These are phyloP conservation scores for Paecilomyces niveus DNA, from an alignment of 2,329 filamentous ascomycete genomes.

Conservation along the genomic window DNA sequence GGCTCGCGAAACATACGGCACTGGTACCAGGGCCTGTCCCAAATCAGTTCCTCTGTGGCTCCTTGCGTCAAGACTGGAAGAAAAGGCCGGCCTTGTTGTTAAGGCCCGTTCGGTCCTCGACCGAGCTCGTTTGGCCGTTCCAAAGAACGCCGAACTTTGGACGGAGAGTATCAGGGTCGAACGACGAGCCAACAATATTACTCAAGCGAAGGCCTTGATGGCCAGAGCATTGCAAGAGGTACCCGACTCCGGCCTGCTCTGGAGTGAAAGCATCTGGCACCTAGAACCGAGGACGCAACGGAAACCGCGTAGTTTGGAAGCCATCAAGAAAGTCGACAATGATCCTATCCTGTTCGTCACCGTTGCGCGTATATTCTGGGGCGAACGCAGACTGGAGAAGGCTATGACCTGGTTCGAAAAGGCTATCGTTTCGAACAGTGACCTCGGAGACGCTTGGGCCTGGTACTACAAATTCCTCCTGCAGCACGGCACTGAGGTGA, in stretches of 20 bases:
- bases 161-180: slow-evolving; percentile 92
- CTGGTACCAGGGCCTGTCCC: slow-evolving; percentile 80
- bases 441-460: slow-evolving; percentile 89
- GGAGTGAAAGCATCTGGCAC: slow-evolving; percentile 93
- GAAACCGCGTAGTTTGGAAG: slow-evolving; percentile 83
- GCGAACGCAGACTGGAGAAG: slow-evolving; percentile 83
- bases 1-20: slow-evolving; percentile 81
- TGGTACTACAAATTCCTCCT: slow-evolving; percentile 94
- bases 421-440: slow-evolving; percentile 78
- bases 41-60: slow-evolving; percentile 84
- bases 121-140: slow-evolving; percentile 77
- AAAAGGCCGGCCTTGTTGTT: slow-evolving; percentile 72
- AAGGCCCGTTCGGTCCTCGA: slow-evolving; percentile 94
- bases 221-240: slow-evolving; percentile 87
- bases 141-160: slow-evolving; percentile 79
- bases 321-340: slow-evolving; percentile 94
- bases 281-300: slow-evolving; percentile 86
- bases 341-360: slow-evolving; percentile 84
- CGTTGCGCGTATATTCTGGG: slow-evolving; percentile 93
- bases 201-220: slow-evolving; percentile 87
- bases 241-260: slow-evolving; percentile 77
- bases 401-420: slow-evolving; percentile 97
- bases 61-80: slow-evolving; percentile 80
- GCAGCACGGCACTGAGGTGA: slow-evolving; percentile 78
- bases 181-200: slow-evolving; percentile 72